Percentiles rank a stretch among this genome's conserved stretches.
These are phyloP conservation scores for Chlamydomonas schloesseri DNA, from an alignment of 139 green algal species.

Conservation along the genomic window DNA sequence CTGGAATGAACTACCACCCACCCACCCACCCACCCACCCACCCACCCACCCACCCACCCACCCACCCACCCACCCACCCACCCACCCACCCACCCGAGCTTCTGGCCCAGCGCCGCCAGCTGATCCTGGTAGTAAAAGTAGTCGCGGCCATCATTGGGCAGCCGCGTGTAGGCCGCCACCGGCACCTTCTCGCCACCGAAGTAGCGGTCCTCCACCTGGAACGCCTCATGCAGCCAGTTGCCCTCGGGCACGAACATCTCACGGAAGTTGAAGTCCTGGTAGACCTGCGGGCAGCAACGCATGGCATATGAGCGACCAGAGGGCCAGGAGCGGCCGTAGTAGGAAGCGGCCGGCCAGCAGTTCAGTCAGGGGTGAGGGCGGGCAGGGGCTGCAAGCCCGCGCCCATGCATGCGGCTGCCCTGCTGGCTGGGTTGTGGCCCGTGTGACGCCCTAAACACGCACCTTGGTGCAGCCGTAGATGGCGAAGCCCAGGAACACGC, in stretches of 20 bases:
- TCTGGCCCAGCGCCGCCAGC: constrained; percentile 20
- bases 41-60: no score
- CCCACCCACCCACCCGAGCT: not conserved
- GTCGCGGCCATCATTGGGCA: constrained; percentile 13
- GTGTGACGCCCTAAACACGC: no score
- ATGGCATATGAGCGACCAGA: no score
- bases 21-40: no score
- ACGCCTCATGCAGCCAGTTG: constrained; percentile 51
- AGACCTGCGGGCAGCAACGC: no score
- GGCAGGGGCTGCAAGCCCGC: no score
- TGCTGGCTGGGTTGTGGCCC: no score
- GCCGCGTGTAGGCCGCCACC: constrained; percentile 55
- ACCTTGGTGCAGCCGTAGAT: constrained; percentile 60
- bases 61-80: not conserved
- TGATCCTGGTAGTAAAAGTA: constrained; percentile 63
- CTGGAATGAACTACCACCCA: no score
- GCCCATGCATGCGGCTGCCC: no score
- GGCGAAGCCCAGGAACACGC: constrained; percentile 39
- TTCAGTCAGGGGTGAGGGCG: no score
- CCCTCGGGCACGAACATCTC: constrained; percentile 55
- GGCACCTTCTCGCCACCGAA: constrained; percentile 46
- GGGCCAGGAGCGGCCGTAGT: no score
- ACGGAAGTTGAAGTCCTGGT: constrained; percentile 55
- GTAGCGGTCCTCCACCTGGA: constrained; percentile 46
- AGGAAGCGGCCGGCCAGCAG: no score